Evolutionary conservation across 495 filamentous ascomycete species (phyloP), one percentile per base, ranked within the genome.

Genomic region (Darksidea phi): DNA sequence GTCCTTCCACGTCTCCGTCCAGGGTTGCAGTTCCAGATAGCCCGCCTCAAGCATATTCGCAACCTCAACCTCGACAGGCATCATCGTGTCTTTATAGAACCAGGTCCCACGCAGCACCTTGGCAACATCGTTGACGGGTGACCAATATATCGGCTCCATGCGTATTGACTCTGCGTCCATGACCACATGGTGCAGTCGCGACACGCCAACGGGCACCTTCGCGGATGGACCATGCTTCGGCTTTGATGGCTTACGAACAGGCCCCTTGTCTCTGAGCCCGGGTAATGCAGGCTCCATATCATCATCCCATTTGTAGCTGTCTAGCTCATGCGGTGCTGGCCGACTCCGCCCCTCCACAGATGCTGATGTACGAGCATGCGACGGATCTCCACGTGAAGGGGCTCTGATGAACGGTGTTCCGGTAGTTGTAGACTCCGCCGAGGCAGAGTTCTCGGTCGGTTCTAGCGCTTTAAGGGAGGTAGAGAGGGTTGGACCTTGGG

Each of bases 101-200:
- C 94, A 98, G 0, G 94, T 97, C 0, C 89, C 91, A 41, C 94
- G 83, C 68, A 88, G 75, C 7, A 97, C 92, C 10, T 80, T 78
- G 8, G 89, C 86, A 15, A 96, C 81, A 69, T 98, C 94, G 63
- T 95, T 89, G 20, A 97, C 81, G n/a, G 94, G 93, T 34, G 86
- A 91, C 94, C 94, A 98, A 67, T 98, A 98, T 41, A 97, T 97
- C 0, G 94, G 94, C 71, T 92, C 88, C 91, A 98, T 97, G 12
- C 67, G 54, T 42, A 61, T 49, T 13, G 43, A 48, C n/a, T 66
- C 61, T 7, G 52, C 49, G 18, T 61, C 72, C 72, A 77, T 75
- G 10, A 73, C 67, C 4, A 76, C 74, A 55, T 74, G 63, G 53
- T 77, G 75, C 24, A 77, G 57, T 24, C 75, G 66, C 4, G 74